Percentiles rank a stretch among this genome's conserved stretches.
Conservation (phyloP, 2,329 filamentous ascomycete species). For the Phaeophleospora eucalypticola region DNA sequence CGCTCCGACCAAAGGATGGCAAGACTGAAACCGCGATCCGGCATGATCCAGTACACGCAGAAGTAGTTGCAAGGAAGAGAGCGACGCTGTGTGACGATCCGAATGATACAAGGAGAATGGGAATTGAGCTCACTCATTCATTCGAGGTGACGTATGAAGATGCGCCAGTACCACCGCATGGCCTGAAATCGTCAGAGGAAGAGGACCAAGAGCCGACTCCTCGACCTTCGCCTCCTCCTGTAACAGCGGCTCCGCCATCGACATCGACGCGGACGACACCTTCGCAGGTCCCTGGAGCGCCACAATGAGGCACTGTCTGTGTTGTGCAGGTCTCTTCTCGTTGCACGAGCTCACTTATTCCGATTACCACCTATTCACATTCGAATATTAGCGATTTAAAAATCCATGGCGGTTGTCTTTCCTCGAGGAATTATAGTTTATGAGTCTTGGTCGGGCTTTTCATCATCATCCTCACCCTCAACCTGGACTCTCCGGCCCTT, state of each 20-base stretch:
- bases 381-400: background rate
- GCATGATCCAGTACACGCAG: constrained; percentile 11
- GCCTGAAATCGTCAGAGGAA: background rate
- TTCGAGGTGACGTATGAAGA: constrained; percentile 11
- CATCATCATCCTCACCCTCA: constrained; percentile 59
- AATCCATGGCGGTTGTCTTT: background rate
- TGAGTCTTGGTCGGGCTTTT: constrained; percentile 39
- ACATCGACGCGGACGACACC: background rate
- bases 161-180: background rate
- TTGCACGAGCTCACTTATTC: background rate
- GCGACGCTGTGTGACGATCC: background rate
- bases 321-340: background rate
- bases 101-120: background rate
- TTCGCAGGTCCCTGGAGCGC: background rate
- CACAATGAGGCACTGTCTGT: no score
- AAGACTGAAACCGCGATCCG: constrained; percentile 13
- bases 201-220: background rate
- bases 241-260: background rate
- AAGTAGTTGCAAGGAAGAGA: background rate
- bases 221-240: background rate
- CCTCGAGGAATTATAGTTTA: constrained; percentile 6
- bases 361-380: background rate
- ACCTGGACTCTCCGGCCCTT: constrained; percentile 64
- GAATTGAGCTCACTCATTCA: constrained; percentile 13
- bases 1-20: constrained; percentile 10